phyloP scores from a whole-genome alignment of 2,329 filamentous ascomycete genomes.

The Cladosporium austrohemisphaericum region DNA sequence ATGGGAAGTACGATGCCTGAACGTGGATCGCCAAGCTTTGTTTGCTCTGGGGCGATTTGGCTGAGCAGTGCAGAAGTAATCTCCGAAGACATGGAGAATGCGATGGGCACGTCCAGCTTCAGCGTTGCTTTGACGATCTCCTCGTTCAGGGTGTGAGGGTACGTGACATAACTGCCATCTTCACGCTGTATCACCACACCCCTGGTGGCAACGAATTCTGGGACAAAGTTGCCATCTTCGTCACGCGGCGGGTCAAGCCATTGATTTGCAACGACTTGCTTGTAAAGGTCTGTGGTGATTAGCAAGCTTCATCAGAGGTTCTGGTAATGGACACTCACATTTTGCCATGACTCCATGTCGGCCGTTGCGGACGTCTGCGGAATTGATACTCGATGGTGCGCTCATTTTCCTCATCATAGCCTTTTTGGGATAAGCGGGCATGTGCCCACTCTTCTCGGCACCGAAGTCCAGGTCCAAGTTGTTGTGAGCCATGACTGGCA shows the following conservation, averaged over 20 bases:
- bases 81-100: slow-evolving; percentile 15
- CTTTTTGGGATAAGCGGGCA: slow-evolving; percentile 9
- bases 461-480: slow-evolving; percentile 1
- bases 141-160: slow-evolving; percentile 11
- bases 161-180: slow-evolving; percentile 14
- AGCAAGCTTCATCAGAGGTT: background rate
- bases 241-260: slow-evolving; percentile 14
- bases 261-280: slow-evolving; percentile 12
- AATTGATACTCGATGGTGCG: slow-evolving; percentile 13
- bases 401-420: slow-evolving; percentile 4
- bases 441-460: background rate
- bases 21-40: slow-evolving; percentile 8
- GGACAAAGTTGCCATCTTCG: slow-evolving; percentile 9
- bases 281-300: slow-evolving; percentile 6
- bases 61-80: slow-evolving; percentile 11
- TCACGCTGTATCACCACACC: slow-evolving; percentile 16
- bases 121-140: slow-evolving; percentile 13
- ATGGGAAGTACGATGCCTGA: slow-evolving; percentile 10
- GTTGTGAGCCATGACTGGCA: background rate
- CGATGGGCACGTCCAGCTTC: slow-evolving; percentile 14
- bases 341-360: slow-evolving; percentile 15
- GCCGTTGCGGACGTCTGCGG: slow-evolving; percentile 13
- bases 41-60: slow-evolving; percentile 14
- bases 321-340: background rate
- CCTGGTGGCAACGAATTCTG: slow-evolving; percentile 10